Evolutionary conservation across 139 green algal species (phyloP).

Genomic region (Chlorella sp.): DNA sequence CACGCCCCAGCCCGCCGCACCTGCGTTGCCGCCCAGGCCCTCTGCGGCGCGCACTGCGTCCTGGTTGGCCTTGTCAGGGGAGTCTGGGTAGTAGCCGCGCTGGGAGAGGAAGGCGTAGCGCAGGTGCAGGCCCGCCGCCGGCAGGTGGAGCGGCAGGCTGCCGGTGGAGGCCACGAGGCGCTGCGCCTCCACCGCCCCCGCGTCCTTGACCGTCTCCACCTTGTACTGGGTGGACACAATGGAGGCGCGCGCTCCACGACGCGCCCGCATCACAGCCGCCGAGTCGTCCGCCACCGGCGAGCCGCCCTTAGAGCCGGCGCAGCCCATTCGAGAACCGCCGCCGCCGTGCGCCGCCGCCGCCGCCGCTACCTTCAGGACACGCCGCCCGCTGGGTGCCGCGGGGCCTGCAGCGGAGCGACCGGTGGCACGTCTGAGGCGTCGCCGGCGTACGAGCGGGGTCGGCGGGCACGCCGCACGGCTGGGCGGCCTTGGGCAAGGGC

Average conservation of each 20-base stretch:
- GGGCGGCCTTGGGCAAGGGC: too few species aligned
- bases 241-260: background rate
- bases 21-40: constrained; percentile 69
- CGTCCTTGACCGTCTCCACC: background rate
- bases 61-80: constrained; percentile 91
- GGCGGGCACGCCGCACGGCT: too few species aligned
- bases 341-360: too few species aligned
- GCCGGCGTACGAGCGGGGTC: too few species aligned
- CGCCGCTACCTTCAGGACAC: too few species aligned
- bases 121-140: background rate
- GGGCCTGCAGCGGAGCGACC: too few species aligned
- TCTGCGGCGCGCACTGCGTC: constrained; percentile 78
- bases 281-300: constrained; percentile 20
- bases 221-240: background rate
- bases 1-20: background rate
- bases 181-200: background rate
- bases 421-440: too few species aligned
- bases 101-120: constrained; percentile 87
- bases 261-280: constrained; percentile 2
- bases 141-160: background rate
- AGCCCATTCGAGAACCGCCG: constrained; percentile 3
- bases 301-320: constrained; percentile 12
- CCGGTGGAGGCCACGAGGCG: constrained; percentile 8
- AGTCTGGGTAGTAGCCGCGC: constrained; percentile 92
- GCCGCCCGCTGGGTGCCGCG: too few species aligned